Percentiles rank a stretch among this genome's conserved stretches.
These are phyloP conservation scores for Hibiscus tridactylites DNA, from an alignment of 345 rosid species.

Conservation along the genomic window DNA sequence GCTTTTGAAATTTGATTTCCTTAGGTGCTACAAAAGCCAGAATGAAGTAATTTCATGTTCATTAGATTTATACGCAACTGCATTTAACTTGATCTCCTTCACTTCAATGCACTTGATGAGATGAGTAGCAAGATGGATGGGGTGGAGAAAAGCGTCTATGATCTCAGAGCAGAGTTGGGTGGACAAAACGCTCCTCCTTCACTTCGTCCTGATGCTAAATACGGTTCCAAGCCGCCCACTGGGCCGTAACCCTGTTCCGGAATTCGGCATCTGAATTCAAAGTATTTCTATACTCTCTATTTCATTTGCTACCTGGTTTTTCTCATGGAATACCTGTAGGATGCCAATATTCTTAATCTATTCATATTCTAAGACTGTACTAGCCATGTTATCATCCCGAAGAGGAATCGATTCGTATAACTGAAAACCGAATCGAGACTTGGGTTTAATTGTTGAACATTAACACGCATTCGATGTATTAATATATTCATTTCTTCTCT, in stretches of 20 bases:
- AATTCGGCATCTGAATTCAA: not conserved
- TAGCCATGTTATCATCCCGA: too few relatives aligned
- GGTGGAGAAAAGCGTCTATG: constrained; percentile 79
- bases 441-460: too few relatives aligned
- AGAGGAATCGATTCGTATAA: too few relatives aligned
- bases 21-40: not conserved
- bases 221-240: constrained; percentile 41
- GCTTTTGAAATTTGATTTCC: not conserved
- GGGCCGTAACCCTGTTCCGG: constrained; percentile 21
- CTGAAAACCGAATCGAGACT: too few relatives aligned
- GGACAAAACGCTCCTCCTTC: constrained; percentile 63
- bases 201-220: constrained; percentile 33
- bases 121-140: constrained; percentile 79
- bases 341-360: not conserved
- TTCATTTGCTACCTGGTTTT: not conserved
- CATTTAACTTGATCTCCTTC: constrained; percentile 30
- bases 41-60: not conserved
- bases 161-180: constrained; percentile 72
- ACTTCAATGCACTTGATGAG: constrained; percentile 74
- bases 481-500: too few relatives aligned
- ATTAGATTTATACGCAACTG: not conserved
- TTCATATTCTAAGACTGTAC: too few relatives aligned
- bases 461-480: too few relatives aligned
- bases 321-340: not conserved
- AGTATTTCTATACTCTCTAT: not conserved